phyloP scores from a whole-genome alignment of 192 early-diverging fungal species.

The Phycomyces nitens region DNA sequence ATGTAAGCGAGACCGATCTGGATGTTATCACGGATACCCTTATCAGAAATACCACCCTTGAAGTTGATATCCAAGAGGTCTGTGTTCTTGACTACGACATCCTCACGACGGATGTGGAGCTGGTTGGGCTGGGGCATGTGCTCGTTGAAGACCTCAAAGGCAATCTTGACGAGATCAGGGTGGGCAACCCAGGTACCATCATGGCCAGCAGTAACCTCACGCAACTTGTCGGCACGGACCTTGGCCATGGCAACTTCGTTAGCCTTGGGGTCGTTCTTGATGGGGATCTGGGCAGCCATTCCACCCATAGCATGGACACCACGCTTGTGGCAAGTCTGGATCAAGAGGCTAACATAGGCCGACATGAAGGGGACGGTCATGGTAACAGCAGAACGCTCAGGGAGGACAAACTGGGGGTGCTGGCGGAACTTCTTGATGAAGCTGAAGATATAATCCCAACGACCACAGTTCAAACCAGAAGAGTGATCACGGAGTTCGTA shows the following conservation, averaged over 20 bases:
- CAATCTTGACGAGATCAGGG: slow-evolving; percentile 91
- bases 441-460: slow-evolving; percentile 99
- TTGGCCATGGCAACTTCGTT: slow-evolving; percentile 91
- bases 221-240: slow-evolving; percentile 92
- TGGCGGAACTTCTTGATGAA: slow-evolving; percentile 97
- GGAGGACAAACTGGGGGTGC: slow-evolving; percentile 81
- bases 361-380: slow-evolving; percentile 99
- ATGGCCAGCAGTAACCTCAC: slow-evolving; percentile 94
- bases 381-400: slow-evolving; percentile 85
- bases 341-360: slow-evolving; percentile 93
- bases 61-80: slow-evolving; percentile 83
- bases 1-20: slow-evolving; percentile 91
- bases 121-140: slow-evolving; percentile 97
- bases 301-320: slow-evolving; percentile 99
- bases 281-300: slow-evolving; percentile 98
- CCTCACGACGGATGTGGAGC: slow-evolving; percentile 87
- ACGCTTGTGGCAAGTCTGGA: slow-evolving; percentile 97
- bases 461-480: slow-evolving; percentile 96
- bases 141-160: slow-evolving; percentile 85
- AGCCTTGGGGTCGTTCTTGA: slow-evolving; percentile 87
- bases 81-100: slow-evolving; percentile 76
- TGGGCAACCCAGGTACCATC: slow-evolving; percentile 98
- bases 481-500: slow-evolving; percentile 98
- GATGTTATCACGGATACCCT: slow-evolving; percentile 89
- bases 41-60: slow-evolving; percentile 79